Evolutionary conservation across 345 rosid genomes (phyloP), one percentile per base, ranked within the genome.

Genomic region (Ailanthus altissimus): DNA sequence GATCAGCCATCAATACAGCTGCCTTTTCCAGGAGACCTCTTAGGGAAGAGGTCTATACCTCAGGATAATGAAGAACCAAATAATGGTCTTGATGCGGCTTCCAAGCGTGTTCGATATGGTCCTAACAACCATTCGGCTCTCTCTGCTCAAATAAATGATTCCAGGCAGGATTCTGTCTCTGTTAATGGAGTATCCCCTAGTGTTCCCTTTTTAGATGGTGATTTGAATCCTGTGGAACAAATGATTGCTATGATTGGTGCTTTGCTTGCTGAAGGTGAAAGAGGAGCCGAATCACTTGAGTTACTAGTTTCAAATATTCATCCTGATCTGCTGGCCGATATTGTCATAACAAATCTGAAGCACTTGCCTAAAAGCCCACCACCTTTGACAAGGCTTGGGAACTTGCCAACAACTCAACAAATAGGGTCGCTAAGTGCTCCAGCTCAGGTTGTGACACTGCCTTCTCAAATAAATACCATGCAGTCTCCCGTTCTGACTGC

Each of bases 181-280:
- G 90, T 68, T 47, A 93, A 96, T 84, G 98, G 94, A 67, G 72
- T 62, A 47, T 76, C 90, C 50, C 80, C 85, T 77, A 81, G 67
- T 75, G 77, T 78, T 86, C 81, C 88, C 78, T 75, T 75, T 78
- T 83, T 85, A 69, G 92, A 88, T 83, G 75, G 86, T 79, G 92
- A 91, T 86, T 82, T 86, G 88, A 86, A 90, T 67, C 98, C 98
- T 73, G 99, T 89, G 61, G 98, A 92, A 82, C 94, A 96, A 85
- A 93, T 96, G 98, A 91, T 96, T 79, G 92, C 97, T 57, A 91
- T 96, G 93, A 93, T 96, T 84, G 98, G 98, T 83, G 99, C 97
- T 76, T 85, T 96, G 86, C 99, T 96, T 81, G 99, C 97, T 47
- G 99, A 93, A 89, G 99, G 99, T 74, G 99, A 96, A 84, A 89